These are phyloP conservation scores for Solanum medicagineum DNA, from an alignment of 257 asterid species.

Conservation along the genomic window DNA sequence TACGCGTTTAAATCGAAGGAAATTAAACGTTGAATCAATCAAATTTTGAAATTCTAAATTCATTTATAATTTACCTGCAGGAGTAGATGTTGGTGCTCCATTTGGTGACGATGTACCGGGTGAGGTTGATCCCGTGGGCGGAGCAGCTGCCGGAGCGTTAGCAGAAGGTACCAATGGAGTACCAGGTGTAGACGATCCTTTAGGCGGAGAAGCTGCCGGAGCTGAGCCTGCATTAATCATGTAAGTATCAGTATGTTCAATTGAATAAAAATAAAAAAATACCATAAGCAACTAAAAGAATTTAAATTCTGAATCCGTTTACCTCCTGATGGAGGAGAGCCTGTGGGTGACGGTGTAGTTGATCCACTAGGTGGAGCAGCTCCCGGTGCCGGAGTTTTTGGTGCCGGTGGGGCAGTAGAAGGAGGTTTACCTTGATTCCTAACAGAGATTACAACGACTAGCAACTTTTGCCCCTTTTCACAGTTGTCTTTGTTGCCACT, in stretches of 20 bases:
- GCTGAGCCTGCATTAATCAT: slow-evolving; percentile 15
- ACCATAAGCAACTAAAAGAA: not conserved
- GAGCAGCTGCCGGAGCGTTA: not conserved
- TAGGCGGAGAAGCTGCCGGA: slow-evolving; percentile 5
- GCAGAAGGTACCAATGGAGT: not conserved
- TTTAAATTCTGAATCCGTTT: not conserved
- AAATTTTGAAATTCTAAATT: not conserved
- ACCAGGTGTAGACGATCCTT: not conserved
- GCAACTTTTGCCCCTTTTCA: slow-evolving; percentile 33
- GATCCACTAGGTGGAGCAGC: not conserved
- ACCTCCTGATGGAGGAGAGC: not conserved
- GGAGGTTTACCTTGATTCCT: slow-evolving; percentile 7
- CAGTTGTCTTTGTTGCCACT: slow-evolving; percentile 42
- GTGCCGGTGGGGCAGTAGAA: not conserved
- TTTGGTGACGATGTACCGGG: not conserved
- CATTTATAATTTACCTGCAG: not conserved
- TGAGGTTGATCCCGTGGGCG: not conserved
- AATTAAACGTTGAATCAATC: not conserved
- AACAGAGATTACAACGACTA: slow-evolving; percentile 32
- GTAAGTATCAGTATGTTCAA: not conserved
- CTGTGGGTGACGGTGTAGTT: not conserved
- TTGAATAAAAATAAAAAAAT: not conserved
- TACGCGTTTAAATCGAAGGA: not conserved
- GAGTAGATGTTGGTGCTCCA: not conserved
- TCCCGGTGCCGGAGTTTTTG: slow-evolving; percentile 3